These are phyloP conservation scores for Amphichorda felina DNA, from an alignment of 2,329 filamentous ascomycete species.

Conservation along the genomic window DNA sequence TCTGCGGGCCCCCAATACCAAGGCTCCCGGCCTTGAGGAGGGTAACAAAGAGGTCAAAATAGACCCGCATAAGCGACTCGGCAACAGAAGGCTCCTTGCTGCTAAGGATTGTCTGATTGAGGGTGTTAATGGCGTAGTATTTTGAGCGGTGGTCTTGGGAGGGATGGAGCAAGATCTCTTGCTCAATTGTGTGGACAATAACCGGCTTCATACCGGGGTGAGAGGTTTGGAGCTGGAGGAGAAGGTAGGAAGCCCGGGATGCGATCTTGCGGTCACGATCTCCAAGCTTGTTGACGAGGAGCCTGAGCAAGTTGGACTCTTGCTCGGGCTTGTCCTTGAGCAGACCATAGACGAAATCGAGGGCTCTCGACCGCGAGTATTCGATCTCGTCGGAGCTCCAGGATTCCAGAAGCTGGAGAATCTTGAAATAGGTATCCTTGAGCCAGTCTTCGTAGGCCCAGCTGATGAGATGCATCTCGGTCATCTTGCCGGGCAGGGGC, in stretches of 20 bases:
- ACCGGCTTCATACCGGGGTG: constrained; percentile 92
- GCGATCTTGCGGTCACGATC: constrained; percentile 93
- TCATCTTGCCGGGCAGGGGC: constrained; percentile 59
- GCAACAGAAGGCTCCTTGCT: constrained; percentile 72
- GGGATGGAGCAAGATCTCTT: constrained; percentile 76
- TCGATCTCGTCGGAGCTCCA: constrained; percentile 96
- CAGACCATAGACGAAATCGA: constrained; percentile 86
- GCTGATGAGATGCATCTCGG: constrained; percentile 65
- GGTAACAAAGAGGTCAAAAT: constrained; percentile 79
- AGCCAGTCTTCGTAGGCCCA: constrained; percentile 96
- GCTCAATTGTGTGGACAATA: constrained; percentile 74
- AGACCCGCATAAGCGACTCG: constrained; percentile 73
- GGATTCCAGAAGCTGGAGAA: constrained; percentile 79
- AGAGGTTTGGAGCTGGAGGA: constrained; percentile 80
- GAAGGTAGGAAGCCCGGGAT: constrained; percentile 80
- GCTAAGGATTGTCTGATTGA: constrained; percentile 93
- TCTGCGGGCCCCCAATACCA: constrained; percentile 17
- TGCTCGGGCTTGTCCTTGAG: constrained; percentile 95
- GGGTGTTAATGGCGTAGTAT: constrained; percentile 91
- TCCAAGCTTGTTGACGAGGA: constrained; percentile 93
- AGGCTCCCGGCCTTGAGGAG: constrained; percentile 54
- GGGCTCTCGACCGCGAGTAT: constrained; percentile 75
- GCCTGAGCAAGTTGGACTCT: constrained; percentile 80
- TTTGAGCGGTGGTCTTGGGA: constrained; percentile 81
- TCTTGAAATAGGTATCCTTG: constrained; percentile 85